Conservation (phyloP, 1,139 yeast genomes). For the Spencermartinsiella ligniputridi region DNA sequence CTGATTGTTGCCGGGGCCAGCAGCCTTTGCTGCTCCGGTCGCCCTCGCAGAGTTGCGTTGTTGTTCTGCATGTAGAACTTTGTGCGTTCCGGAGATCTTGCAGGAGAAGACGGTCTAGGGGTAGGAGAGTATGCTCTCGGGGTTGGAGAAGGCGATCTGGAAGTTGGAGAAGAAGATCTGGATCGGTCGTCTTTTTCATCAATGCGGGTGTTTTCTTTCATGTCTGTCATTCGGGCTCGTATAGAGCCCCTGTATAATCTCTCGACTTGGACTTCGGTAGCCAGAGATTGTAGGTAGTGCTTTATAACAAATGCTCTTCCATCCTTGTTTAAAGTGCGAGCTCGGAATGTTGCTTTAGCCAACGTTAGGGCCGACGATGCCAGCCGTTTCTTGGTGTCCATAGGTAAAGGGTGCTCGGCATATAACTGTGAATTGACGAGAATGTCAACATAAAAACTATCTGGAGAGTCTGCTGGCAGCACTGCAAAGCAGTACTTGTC, state of each 20-base stretch:
- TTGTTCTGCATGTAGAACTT: slow-evolving; percentile 3
- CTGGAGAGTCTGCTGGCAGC: slow-evolving; percentile 41
- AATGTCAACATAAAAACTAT: slow-evolving; percentile 42
- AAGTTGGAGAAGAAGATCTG: background rate
- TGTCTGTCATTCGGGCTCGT: slow-evolving; percentile 15
- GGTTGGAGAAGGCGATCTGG: slow-evolving; percentile 5
- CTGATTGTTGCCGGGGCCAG: slow-evolving; percentile 2
- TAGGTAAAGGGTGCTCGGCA: slow-evolving; percentile 45
- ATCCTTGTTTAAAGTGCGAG: slow-evolving; percentile 29
- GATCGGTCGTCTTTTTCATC: slow-evolving; percentile 8
- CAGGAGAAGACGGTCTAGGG: slow-evolving; percentile 1
- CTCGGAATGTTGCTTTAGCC: slow-evolving; percentile 19
- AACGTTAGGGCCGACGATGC: slow-evolving; percentile 32
- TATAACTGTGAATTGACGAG: slow-evolving; percentile 46
- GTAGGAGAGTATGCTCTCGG: slow-evolving; percentile 4
- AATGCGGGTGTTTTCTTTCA: background rate
- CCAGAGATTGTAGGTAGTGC: slow-evolving; percentile 46
- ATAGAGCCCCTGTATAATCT: slow-evolving; percentile 49
- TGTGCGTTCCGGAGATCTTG: slow-evolving; percentile 10
- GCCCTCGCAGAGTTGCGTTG: background rate
- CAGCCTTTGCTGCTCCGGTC: background rate
- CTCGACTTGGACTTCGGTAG: slow-evolving; percentile 59
- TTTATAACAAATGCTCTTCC: slow-evolving; percentile 46
- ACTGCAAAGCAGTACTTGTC: slow-evolving; percentile 41
- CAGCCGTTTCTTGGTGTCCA: slow-evolving; percentile 35